Evolutionary conservation across 352 stramenopile species (phyloP), one percentile per base, ranked within the genome.

Genomic region (Globisporangium carolinianum): DNA sequence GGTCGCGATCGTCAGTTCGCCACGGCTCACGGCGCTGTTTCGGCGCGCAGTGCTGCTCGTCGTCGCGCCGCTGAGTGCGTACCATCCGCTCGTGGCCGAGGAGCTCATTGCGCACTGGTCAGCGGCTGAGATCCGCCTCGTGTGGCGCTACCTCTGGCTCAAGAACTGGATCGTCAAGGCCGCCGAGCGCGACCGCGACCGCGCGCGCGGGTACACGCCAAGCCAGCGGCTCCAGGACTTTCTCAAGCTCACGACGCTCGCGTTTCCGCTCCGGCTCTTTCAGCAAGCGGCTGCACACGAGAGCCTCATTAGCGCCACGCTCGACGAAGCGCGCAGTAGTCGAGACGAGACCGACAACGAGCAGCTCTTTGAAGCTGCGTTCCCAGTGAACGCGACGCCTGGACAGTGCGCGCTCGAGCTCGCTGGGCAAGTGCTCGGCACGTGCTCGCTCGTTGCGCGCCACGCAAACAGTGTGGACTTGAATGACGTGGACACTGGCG

Each of bases 61-160:
- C 6, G 67, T 89, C 39, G 87, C 75, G 5, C 77, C 84, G 5
- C 67, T 83, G 59, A 63, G 72, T 48, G 79, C 89, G 46, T 94
- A 94, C 56, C 75, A 91, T 12, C 79, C 83, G 7, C 69, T 94
- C 24, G 81, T 91, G 0, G 84, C 82, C 35, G 84, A 94, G 62
- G 77, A 91, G 52, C 65, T 94, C 18, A 87, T 92, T n/a, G 86
- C 77, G n/a, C 79, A 79, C 38, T 94, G 84, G 84, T 77, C 58
- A 2, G 71, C 75, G 5, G 60, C 83, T 10, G 82, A 94, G 39
- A 87, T 94, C 53, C 73, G 79, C 35, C 60, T 88, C 7, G 79
- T 94, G 47, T 94, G 84, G 84, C 73, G 84, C 32, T 92, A 92
- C 50, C 54, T 94, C 4, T 94, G 82, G 82, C 66, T 94, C 9